Evolutionary conservation across 805 yeast species (phyloP).

Genomic region (Debaryomyces castellii): DNA sequence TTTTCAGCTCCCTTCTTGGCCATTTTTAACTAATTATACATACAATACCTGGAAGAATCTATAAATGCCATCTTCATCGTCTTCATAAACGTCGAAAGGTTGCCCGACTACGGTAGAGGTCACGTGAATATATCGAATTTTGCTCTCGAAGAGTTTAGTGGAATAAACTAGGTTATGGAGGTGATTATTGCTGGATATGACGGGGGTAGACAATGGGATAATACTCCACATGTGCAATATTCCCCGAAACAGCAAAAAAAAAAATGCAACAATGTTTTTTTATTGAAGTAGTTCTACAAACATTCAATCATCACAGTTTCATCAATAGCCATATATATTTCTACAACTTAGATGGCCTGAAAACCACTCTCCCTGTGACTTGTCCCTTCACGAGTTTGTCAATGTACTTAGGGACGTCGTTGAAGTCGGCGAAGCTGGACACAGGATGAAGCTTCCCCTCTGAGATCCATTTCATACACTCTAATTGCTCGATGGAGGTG

Average conservation of each 20-base stretch:
- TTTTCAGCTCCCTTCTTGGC: constrained; percentile 51
- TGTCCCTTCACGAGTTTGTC: constrained; percentile 36
- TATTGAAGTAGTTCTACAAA: too few species aligned
- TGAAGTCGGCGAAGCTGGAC: constrained; percentile 26
- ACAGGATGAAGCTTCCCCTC: constrained; percentile 40
- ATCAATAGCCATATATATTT: neutral
- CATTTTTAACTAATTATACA: too few species aligned
- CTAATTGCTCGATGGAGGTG: constrained; percentile 40
- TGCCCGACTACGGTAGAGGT: neutral
- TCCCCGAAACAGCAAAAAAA: too few species aligned
- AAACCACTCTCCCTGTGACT: constrained; percentile 44
- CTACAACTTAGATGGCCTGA: constrained; percentile 19
- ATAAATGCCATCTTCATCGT: too few species aligned
- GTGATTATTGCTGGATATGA: too few species aligned
- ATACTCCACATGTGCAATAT: too few species aligned
- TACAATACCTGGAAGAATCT: too few species aligned
- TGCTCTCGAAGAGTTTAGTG: too few species aligned
- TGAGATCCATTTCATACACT: constrained; percentile 42
- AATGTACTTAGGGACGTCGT: constrained; percentile 35
- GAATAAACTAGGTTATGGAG: too few species aligned
- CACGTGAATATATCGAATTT: neutral
- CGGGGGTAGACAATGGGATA: too few species aligned
- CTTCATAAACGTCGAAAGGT: neutral
- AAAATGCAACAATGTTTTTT: too few species aligned
- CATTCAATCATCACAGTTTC: too few species aligned